Conservation (phyloP, 208 protist genomes). For the Crithidia brevicula region DNA sequence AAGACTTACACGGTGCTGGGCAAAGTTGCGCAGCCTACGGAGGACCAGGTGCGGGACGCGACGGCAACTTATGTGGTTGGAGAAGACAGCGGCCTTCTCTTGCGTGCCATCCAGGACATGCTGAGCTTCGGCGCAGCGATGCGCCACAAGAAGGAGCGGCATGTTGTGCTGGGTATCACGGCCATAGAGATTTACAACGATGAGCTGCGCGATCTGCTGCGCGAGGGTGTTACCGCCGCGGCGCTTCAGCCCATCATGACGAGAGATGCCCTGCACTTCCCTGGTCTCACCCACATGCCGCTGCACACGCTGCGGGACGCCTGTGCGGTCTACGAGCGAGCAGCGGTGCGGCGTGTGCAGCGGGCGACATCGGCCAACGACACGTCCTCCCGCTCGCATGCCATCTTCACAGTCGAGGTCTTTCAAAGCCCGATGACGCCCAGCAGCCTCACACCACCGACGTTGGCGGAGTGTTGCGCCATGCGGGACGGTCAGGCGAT, state of each 20-base stretch:
- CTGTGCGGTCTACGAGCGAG: slow-evolving; percentile 49
- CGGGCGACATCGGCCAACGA: slow-evolving; percentile 83
- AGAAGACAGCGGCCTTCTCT: slow-evolving; percentile 63
- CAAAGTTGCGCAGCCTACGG: slow-evolving; percentile 1
- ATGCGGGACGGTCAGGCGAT: slow-evolving; percentile 27
- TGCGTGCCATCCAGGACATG: slow-evolving; percentile 73
- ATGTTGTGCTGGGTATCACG: slow-evolving; percentile 68
- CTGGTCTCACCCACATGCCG: slow-evolving; percentile 42
- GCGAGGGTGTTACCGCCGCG: slow-evolving; percentile 6
- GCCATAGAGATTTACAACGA: slow-evolving; percentile 85
- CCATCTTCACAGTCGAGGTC: slow-evolving; percentile 82
- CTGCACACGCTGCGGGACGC: slow-evolving; percentile 42
- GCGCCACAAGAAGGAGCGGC: slow-evolving; percentile 17
- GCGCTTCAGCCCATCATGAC: slow-evolving; percentile 46
- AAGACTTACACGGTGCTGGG: slow-evolving; percentile 85
- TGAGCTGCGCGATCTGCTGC: slow-evolving; percentile 74
- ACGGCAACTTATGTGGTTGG: no score
- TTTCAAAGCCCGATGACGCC: slow-evolving; percentile 55
- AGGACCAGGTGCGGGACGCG: slow-evolving; percentile 26
- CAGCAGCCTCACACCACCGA: slow-evolving; percentile 24
- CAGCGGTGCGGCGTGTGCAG: slow-evolving; percentile 51
- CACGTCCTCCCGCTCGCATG: slow-evolving; percentile 87
- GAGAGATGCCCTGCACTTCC: slow-evolving; percentile 47
- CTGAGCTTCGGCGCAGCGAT: slow-evolving; percentile 41
- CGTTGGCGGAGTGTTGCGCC: slow-evolving; percentile 37